phyloP scores from a whole-genome alignment of 495 filamentous ascomycete genomes.

The Neurospora sp. region DNA sequence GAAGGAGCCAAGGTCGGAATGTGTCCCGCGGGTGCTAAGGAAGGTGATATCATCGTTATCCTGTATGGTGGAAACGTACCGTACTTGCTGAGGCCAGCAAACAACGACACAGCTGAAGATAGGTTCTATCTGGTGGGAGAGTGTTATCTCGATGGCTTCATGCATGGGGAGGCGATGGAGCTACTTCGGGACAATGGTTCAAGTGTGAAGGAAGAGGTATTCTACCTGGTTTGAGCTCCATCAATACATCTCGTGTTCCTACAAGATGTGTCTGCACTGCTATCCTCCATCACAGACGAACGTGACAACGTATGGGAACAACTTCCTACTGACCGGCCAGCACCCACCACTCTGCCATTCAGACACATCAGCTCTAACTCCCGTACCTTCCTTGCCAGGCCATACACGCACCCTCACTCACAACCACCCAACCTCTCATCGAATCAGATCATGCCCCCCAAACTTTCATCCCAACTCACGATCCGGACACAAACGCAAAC shows the following conservation, averaged over 20 bases:
- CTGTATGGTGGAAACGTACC: slow-evolving; percentile 5
- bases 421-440: background rate
- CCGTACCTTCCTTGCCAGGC: background rate
- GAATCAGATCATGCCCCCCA: background rate
- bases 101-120: background rate
- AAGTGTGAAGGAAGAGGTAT: background rate
- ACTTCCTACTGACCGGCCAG: background rate
- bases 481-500: background rate
- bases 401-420: background rate
- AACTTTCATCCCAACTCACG: background rate
- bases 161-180: background rate
- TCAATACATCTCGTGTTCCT: background rate
- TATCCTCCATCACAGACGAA: background rate
- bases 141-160: slow-evolving; percentile 5
- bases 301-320: background rate
- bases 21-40: slow-evolving; percentile 2
- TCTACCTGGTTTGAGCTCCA: background rate
- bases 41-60: background rate
- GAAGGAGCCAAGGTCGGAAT: background rate
- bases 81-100: slow-evolving; percentile 1
- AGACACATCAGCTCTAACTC: background rate
- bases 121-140: slow-evolving; percentile 1
- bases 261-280: background rate
- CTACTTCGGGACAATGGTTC: background rate
- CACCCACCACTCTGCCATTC: background rate